These are phyloP conservation scores for Phoenix dactylifera DNA, from an alignment of 176 grass and related monocot species.

Conservation along the genomic window DNA sequence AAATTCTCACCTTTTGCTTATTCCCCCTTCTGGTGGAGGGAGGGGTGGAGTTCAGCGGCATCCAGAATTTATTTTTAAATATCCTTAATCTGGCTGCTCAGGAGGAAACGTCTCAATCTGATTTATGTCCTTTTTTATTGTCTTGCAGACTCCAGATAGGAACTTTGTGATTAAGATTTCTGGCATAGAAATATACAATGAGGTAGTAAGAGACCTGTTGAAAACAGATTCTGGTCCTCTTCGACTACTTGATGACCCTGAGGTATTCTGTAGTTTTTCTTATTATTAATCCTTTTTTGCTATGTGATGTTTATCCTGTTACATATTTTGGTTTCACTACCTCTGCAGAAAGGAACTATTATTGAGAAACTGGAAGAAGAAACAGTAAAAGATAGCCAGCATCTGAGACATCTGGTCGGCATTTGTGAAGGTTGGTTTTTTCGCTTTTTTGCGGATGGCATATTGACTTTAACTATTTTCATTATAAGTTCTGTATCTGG, in stretches of 20 bases:
- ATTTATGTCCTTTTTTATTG: background rate
- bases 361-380: slow-evolving; percentile 93
- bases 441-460: background rate
- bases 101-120: background rate
- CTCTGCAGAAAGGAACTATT: slow-evolving; percentile 76
- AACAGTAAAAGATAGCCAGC: slow-evolving; percentile 61
- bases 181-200: slow-evolving; percentile 89
- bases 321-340: slow-evolving; percentile 13
- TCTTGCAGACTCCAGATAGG: slow-evolving; percentile 63
- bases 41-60: no score
- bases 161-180: slow-evolving; percentile 46
- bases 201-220: slow-evolving; percentile 87
- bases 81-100: no score
- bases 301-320: slow-evolving; percentile 6
- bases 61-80: no score
- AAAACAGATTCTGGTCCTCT: slow-evolving; percentile 73
- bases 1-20: background rate
- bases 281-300: no score
- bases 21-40: no score
- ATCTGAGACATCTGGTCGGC: slow-evolving; percentile 75
- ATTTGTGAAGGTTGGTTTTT: slow-evolving; percentile 64
- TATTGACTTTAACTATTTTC: background rate
- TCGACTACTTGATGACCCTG: slow-evolving; percentile 93
- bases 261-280: slow-evolving; percentile 33
- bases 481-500: background rate